Evolutionary conservation across 225 moss, liverwort and hornwort genomes (phyloP).

Genomic region (Polytrichum formosum): DNA sequence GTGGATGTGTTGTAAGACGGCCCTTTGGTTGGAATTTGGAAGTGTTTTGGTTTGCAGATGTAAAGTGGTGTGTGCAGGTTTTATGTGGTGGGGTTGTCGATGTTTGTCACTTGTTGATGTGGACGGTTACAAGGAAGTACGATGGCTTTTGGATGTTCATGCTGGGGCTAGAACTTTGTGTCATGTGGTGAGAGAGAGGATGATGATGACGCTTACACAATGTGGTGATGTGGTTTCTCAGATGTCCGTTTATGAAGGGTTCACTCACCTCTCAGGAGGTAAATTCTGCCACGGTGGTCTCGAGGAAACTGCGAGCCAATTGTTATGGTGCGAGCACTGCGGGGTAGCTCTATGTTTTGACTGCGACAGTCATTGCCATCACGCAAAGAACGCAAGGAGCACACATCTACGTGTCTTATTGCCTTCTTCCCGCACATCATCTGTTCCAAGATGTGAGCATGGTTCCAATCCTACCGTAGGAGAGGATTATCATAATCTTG

Average conservation of each 20-base stretch:
- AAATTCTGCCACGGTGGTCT: constrained; percentile 41
- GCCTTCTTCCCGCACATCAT: constrained; percentile 34
- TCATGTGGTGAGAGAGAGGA: neutral
- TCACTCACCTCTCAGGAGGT: constrained; percentile 58
- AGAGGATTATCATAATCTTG: neutral
- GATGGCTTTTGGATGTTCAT: neutral
- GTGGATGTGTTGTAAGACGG: too few species aligned
- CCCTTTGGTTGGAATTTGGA: too few species aligned
- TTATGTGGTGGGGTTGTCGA: too few species aligned
- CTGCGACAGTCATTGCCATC: constrained; percentile 53
- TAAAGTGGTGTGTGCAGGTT: too few species aligned
- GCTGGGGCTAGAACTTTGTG: neutral
- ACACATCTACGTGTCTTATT: constrained; percentile 58
- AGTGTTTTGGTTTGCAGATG: too few species aligned
- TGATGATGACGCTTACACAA: constrained; percentile 13
- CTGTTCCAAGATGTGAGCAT: constrained; percentile 50
- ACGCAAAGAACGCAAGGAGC: constrained; percentile 39
- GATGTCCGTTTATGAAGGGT: constrained; percentile 58
- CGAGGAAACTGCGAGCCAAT: constrained; percentile 53
- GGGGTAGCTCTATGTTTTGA: constrained; percentile 62
- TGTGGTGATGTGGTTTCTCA: constrained; percentile 11
- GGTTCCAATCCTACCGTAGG: constrained; percentile 19
- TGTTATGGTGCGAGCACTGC: constrained; percentile 74
- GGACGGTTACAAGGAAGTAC: constrained; percentile 10
- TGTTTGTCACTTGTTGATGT: constrained; percentile 11